Evolutionary conservation across 306 rosid genomes (phyloP).

Genomic region (Sophora flavescens): DNA sequence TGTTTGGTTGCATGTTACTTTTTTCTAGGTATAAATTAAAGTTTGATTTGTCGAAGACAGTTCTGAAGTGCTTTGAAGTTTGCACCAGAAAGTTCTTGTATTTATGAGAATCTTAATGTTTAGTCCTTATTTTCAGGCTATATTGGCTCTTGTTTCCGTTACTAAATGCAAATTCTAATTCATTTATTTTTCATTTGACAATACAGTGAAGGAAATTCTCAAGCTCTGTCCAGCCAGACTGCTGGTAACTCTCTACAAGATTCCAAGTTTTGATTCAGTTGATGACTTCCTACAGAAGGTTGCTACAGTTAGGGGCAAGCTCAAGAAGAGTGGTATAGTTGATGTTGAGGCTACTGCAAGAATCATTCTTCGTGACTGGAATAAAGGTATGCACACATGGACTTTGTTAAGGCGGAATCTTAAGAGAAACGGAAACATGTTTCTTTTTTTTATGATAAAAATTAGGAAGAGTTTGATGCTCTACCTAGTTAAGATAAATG

Average conservation of each 20-base stretch:
- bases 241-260: constrained; percentile 78
- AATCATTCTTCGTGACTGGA: constrained; percentile 96
- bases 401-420: constrained; percentile 4
- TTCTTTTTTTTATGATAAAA: constrained; percentile 31
- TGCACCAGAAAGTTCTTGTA: constrained; percentile 2
- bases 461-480: not conserved
- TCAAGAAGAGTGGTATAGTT: constrained; percentile 87
- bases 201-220: constrained; percentile 92
- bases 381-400: constrained; percentile 67
- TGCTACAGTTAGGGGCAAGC: constrained; percentile 91
- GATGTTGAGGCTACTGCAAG: constrained; percentile 86
- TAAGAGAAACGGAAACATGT: not conserved
- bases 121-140: not conserved
- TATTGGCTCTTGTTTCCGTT: not conserved
- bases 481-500: not conserved
- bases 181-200: constrained; percentile 12
- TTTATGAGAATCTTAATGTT: constrained; percentile 8
- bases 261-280: constrained; percentile 81
- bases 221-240: constrained; percentile 77
- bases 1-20: not conserved
- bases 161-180: constrained; percentile 9
- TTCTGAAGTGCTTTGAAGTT: not conserved
- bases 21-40: not conserved
- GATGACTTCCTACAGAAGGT: constrained; percentile 89
- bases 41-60: not conserved